Evolutionary conservation across 768 basidiomycete genomes (phyloP), one percentile per base, ranked within the genome.

Genomic region (Candolleomyces eurysporus): DNA sequence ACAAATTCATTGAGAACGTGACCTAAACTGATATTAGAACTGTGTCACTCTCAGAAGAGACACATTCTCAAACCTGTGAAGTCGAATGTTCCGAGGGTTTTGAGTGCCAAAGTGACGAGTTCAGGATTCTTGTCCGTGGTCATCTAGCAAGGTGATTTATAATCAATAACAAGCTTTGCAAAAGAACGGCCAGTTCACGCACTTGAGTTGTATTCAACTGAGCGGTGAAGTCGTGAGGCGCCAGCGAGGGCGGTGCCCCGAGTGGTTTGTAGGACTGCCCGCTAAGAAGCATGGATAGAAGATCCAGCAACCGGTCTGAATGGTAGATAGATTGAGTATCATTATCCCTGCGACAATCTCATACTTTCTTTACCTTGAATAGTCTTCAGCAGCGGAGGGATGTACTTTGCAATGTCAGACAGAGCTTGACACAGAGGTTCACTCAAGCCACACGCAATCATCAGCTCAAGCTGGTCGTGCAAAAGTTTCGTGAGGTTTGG

Each of bases 1-100:
- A 98, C 93, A 71, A 98, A 97, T 72, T 98, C 97, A 74, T 96
- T 96, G 62, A 99, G 78, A 10, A 92, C 84, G 65, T 99, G 96
- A 30, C 96, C 96, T 91, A 55, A 22, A 61, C 57, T 58, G 54
- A 30, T 53, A 50, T 22, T 58, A 32, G n/a, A 53, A 21, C 13
- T 63, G n/a, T 36, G 4, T 32, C 9, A 45, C 11, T 36, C 9
- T 8, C 36, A 1, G 32, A 58, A 17, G 6, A 36, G 3, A 59
- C 42, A 36, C 3, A 26, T 55, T 16, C 17, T 56, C 69, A 73
- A 75, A 90, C 96, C 96, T 60, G 85, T 93, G 74, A 98, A 98
- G 73, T 99, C 95, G 70, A 98, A 99, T 8, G 86, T 83, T 45
- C 95, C 94, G 14, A 99, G 80, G 0, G 94, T 95, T 19, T 80